Conservation (phyloP, 257 asterid genomes). For the Jasminum sambac region DNA sequence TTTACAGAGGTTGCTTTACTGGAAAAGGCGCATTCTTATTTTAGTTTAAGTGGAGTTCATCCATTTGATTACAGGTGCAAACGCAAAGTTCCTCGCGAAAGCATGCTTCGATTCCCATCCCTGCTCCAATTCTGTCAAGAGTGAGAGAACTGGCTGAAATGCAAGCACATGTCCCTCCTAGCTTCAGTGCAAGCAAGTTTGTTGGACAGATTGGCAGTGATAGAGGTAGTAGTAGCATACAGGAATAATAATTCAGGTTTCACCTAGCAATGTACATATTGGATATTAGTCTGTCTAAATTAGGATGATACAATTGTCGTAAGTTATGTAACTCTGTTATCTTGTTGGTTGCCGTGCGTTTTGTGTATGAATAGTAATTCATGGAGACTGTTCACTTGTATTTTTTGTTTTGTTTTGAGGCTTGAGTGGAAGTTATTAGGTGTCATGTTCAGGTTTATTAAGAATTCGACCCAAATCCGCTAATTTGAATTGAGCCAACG, state of each 20-base stretch:
- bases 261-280: slow-evolving; percentile 42
- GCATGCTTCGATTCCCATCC: slow-evolving; percentile 69
- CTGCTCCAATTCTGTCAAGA: slow-evolving; percentile 69
- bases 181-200: slow-evolving; percentile 43
- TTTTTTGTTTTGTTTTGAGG: background rate
- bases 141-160: slow-evolving; percentile 87
- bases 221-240: slow-evolving; percentile 25
- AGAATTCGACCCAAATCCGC: no score
- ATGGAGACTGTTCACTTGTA: background rate
- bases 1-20: slow-evolving; percentile 7
- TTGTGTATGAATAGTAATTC: background rate
- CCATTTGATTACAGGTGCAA: slow-evolving; percentile 35
- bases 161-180: slow-evolving; percentile 56
- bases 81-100: slow-evolving; percentile 51
- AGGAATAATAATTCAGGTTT: slow-evolving; percentile 47
- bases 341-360: background rate
- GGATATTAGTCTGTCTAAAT: slow-evolving; percentile 12
- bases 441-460: no score
- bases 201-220: slow-evolving; percentile 34
- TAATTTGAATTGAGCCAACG: no score
- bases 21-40: slow-evolving; percentile 4
- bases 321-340: slow-evolving; percentile 23
- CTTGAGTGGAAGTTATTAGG: no score
- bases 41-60: background rate
- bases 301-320: slow-evolving; percentile 19